Evolutionary conservation across 73 alveolate genomes (phyloP).

Genomic region (Paramecium octaurelia): DNA sequence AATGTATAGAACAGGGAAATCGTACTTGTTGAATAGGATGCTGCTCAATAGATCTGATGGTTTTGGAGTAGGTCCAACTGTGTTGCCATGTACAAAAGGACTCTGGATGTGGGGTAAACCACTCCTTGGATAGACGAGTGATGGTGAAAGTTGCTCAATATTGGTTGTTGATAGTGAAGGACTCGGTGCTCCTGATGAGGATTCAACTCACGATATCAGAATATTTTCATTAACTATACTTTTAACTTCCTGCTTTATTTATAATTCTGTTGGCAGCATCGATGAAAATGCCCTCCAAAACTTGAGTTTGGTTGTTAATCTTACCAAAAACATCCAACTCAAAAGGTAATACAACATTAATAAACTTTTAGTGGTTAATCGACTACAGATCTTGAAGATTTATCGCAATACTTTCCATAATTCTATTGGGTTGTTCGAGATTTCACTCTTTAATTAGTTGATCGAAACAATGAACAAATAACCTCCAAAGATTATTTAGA

Average conservation of each 20-base stretch:
- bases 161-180: constrained; percentile 91
- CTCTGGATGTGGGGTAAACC: constrained; percentile 96
- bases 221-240: constrained; percentile 91
- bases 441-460: constrained; percentile 91
- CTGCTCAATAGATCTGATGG: constrained; percentile 88
- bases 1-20: constrained; percentile 97
- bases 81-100: constrained; percentile 94
- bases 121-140: constrained; percentile 78
- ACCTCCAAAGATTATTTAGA: constrained; percentile 96
- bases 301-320: constrained; percentile 80
- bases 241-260: constrained; percentile 83
- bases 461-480: constrained; percentile 87
- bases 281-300: constrained; percentile 91
- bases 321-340: constrained; percentile 86
- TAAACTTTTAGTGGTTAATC: constrained; percentile 52
- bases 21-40: constrained; percentile 94
- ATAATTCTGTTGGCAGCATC: constrained; percentile 91
- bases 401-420: constrained; percentile 90
- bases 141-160: constrained; percentile 83
- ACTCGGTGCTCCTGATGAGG: constrained; percentile 95
- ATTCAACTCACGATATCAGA: constrained; percentile 92
- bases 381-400: constrained; percentile 91
- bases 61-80: constrained; percentile 95
- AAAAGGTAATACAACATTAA: constrained; percentile 25
- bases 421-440: constrained; percentile 98